phyloP scores from a whole-genome alignment of 305 asterid genomes.

The Solanum hybrid region DNA sequence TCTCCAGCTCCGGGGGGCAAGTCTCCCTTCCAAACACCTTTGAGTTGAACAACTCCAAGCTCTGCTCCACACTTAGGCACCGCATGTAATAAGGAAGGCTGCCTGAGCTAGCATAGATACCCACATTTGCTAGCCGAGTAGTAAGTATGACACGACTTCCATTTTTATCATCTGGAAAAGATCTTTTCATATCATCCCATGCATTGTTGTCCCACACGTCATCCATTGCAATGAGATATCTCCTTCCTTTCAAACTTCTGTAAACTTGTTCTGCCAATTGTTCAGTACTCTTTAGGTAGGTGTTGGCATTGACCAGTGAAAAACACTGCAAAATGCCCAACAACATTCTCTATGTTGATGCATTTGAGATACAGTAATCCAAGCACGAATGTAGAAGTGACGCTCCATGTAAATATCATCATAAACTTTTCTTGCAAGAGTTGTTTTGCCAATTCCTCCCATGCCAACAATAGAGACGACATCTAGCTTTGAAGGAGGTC shows the following conservation, averaged over 20 bases:
- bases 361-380: neutral
- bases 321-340: neutral
- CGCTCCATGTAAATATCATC: neutral
- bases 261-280: neutral
- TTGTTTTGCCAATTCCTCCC: neutral
- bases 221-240: conserved; percentile 7
- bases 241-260: conserved; percentile 1
- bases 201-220: conserved; percentile 4
- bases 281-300: neutral
- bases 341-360: neutral
- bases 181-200: neutral
- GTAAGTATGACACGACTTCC: neutral
- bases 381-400: neutral
- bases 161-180: conserved; percentile 6
- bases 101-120: neutral
- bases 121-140: neutral
- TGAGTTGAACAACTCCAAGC: neutral
- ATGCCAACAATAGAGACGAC: neutral
- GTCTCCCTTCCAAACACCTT: neutral
- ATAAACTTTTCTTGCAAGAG: neutral
- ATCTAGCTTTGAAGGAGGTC: neutral
- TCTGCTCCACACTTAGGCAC: neutral
- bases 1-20: neutral
- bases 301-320: neutral
- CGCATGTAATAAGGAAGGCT: neutral